Evolutionary conservation across 2,329 filamentous ascomycete species (phyloP), one percentile per base, ranked within the genome.

Genomic region (Chlorencoelia australis): DNA sequence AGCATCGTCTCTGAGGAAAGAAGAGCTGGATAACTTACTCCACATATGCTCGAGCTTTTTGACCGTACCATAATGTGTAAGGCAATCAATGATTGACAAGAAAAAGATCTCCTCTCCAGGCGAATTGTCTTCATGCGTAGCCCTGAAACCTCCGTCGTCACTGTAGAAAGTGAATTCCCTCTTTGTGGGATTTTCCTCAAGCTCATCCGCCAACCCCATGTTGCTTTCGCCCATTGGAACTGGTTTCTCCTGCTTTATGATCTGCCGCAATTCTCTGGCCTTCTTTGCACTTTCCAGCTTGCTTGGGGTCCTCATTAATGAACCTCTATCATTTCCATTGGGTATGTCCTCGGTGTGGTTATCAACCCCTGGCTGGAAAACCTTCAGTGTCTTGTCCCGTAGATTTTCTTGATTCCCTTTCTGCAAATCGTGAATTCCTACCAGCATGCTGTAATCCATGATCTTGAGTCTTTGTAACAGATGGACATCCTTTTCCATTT

Each of bases 21-120:
- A 17, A 18, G n/a, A 21, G 17, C 7, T 20, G 15, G 13, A 17
- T 11, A 8, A 47, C 53, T 20, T 44, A 57, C 54, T 98, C 81
- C 88, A 91, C 62, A 96, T 91, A 61, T 96, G 81, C 60, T 98
- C 91, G 43, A 89, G 74, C 57, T 91, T 89, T 65, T 98, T 98
- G 61, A 94, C 74, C 46, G 88, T 77, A 48, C 87, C 87, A 59
- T 96, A 98, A 59, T 95, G 86, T 51, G 91, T 98, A 52, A 98
- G 68, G 60, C 91, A 98, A 62, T 98, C 91, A 59, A 98, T 98
- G 51, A 98, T 93, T 22, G 91, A 93, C 6, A 98, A 75, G 57
- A 98, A 98, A 61, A 98, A 98, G 27, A 98, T 87, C 61, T 94
- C 86, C 37, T 95, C 85, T 2, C 82, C 88, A 2, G 83, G 76